These are phyloP conservation scores for Collybia nuda DNA, from an alignment of 768 basidiomycete species.

Conservation along the genomic window DNA sequence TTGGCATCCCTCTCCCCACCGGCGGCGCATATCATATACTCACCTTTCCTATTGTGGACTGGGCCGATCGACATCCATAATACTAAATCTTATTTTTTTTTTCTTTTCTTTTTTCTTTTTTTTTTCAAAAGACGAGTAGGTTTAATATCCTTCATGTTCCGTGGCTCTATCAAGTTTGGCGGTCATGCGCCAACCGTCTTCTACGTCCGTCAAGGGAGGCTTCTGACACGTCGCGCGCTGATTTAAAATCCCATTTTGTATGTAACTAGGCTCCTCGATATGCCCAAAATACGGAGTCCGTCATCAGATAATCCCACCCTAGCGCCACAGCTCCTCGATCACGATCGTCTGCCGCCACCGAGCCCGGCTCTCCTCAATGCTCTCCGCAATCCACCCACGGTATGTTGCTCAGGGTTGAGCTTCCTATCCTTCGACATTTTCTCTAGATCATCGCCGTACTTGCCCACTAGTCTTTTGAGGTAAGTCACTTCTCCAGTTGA, in stretches of 20 bases:
- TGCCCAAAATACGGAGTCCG: not conserved
- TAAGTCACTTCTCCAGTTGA: constrained; percentile 71
- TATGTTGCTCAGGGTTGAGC: constrained; percentile 83
- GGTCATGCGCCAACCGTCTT: not conserved
- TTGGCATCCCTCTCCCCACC: no score
- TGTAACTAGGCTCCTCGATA: not conserved
- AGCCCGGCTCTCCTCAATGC: constrained; percentile 59
- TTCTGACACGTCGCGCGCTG: constrained; percentile 1
- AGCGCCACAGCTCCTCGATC: constrained; percentile 18
- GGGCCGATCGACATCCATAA: no score
- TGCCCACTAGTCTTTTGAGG: constrained; percentile 62
- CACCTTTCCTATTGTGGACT: no score
- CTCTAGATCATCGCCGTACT: constrained; percentile 70
- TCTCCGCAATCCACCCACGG: constrained; percentile 71
- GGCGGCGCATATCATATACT: no score
- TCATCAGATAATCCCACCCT: constrained; percentile 1
- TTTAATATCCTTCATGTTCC: no score
- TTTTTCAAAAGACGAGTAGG: no score
- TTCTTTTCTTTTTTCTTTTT: no score
- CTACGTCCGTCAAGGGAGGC: not conserved
- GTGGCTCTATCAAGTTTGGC: not conserved
- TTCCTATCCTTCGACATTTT: constrained; percentile 80
- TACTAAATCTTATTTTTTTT: no score
- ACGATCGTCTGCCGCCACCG: constrained; percentile 19
- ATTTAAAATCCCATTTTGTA: not conserved